Base-by-base conservation (phyloP, 257 asterid genomes). In the Handroanthus guayacan region DNA sequence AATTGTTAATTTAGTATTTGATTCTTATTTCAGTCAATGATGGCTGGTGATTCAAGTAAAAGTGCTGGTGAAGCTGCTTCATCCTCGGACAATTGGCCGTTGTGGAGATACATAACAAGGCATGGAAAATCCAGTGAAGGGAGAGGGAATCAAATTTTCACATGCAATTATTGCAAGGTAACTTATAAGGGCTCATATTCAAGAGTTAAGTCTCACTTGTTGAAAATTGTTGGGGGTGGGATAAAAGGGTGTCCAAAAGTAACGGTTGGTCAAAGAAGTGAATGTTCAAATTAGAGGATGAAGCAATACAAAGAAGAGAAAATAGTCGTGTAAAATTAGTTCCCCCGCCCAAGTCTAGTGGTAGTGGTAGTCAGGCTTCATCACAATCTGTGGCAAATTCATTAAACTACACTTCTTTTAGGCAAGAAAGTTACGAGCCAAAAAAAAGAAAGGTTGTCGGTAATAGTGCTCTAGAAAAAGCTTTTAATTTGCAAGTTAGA, bases 261-360 rank as follows among this genome's bases (percentile, higher is more conserved):
- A 47, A 73, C 70, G 3, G 6, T 17, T 31, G 61, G 37, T 3
- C 4, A 17, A 5, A 3, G 58, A 4, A 44, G 2, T 16, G 47
- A 39, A 72, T 72, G 58, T 41, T 6, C 11, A 72, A 10, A 38
- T 60, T 72, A n/a, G 77, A 72, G 13, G 45, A 10, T 9, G 69
- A 72, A 14, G 57, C 60, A 10, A 20, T n/a, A 3, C 5, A 38
- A 45, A 56, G 18, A 48, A 60, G 34, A 57, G 43, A 60, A 3
- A 5, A 20, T 1, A 25, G 44, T 20, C 12, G 5, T 9, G 31
- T 47, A 16, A 72, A 45, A 17, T 13, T 17, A 5, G 60, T 44
- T 8, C 69, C 12, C 31, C 50, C 50, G 16, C 47, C 47, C 17
- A 1, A 16, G 9, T 48, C 62, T 4, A n/a, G n/a, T n/a, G n/a